These are phyloP conservation scores for Amphibolis antarctica DNA, from an alignment of 106 monocot species.

Conservation along the genomic window DNA sequence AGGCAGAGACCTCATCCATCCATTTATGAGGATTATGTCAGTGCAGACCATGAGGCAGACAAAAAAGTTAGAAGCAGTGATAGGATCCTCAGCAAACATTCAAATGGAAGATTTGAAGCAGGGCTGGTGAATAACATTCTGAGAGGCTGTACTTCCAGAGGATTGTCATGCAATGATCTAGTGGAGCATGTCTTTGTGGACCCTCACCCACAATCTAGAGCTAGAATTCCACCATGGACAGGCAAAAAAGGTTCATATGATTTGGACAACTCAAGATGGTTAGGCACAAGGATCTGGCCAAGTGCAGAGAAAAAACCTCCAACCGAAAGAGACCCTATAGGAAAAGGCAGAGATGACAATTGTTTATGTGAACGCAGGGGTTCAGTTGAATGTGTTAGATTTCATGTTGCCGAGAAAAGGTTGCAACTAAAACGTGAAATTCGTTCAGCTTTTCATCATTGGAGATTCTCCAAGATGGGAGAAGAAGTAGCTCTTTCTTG, in stretches of 20 bases:
- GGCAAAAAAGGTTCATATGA: slow-evolving; percentile 6
- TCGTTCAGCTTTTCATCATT: slow-evolving; percentile 41
- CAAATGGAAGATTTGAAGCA: slow-evolving; percentile 4
- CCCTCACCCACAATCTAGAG: slow-evolving; percentile 23
- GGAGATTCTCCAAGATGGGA: slow-evolving; percentile 79
- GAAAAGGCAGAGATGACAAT: slow-evolving; percentile 35
- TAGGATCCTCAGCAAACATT: slow-evolving; percentile 13
- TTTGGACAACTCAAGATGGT: slow-evolving; percentile 45
- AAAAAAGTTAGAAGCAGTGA: slow-evolving; percentile 28
- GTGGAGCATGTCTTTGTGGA: slow-evolving; percentile 10
- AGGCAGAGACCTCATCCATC: slow-evolving; percentile 25
- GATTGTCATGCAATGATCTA: slow-evolving; percentile 7
- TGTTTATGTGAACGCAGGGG: slow-evolving; percentile 37
- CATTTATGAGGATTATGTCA: slow-evolving; percentile 15
- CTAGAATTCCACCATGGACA: slow-evolving; percentile 33
- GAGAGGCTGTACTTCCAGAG: slow-evolving; percentile 6
- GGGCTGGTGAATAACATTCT: neutral
- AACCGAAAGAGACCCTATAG: slow-evolving; percentile 12
- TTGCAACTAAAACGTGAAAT: slow-evolving; percentile 51
- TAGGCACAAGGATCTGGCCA: slow-evolving; percentile 66
- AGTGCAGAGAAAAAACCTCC: slow-evolving; percentile 5
- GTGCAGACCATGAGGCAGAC: neutral
- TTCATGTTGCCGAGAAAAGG: slow-evolving; percentile 77
- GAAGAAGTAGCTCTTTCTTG: slow-evolving; percentile 88
- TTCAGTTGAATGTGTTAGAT: slow-evolving; percentile 61